Base-by-base conservation (phyloP, 192 early-diverging fungal genomes). In the Funneliformis mosseae region DNA sequence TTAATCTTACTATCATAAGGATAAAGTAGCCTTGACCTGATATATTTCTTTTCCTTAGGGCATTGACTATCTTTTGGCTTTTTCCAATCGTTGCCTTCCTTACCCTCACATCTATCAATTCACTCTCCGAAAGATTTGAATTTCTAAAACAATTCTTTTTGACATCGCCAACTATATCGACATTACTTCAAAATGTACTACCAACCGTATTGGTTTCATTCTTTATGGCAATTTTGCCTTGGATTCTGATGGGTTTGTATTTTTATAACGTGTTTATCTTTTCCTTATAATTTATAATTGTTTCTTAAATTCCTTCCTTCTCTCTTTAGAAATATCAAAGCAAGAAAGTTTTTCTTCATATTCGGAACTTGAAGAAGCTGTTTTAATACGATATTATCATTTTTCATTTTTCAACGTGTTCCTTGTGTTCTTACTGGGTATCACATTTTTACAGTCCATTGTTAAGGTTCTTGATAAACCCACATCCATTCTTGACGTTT, bases 351-450 rank as follows among this genome's bases (percentile, higher is more conserved):
- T 90, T 73, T 67, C 85, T 21, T 90, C 88, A 5, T 86, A 92
- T 76, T 92, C 91, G 0, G 82, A 85, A 18, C 55, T 92, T 55
- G 91, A 92, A 75, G 85, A 88, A 18, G 84, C 80, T 38, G 89
- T 91, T 0, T 82, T 92, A 1, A 71, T 83, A 1, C 86, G 91
- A 11, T 89, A 91, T 69, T 90, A 90, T 50, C 86, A 88, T 62
- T 92, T 92, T 79, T 81, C 89, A 27, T 88, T 92, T 25, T 92
- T 92, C 82, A 92, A 92, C 70, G 88, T 90, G 0, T 82, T 92
- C 41, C 87, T 92, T 62, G 89, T 92, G 1, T 92, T 92, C 60
- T 83, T 89, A 41, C 71, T 90, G 9, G 91, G 91, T 67, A 88
- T 84, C 0, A 84, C 89, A 5, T 89, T 92, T 63, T 69, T 92